A percentile compares a stretch with the other conserved stretches of the same genome.
phyloP scores from a whole-genome alignment of 179 eudicot species.

The Actinidia polygama region DNA sequence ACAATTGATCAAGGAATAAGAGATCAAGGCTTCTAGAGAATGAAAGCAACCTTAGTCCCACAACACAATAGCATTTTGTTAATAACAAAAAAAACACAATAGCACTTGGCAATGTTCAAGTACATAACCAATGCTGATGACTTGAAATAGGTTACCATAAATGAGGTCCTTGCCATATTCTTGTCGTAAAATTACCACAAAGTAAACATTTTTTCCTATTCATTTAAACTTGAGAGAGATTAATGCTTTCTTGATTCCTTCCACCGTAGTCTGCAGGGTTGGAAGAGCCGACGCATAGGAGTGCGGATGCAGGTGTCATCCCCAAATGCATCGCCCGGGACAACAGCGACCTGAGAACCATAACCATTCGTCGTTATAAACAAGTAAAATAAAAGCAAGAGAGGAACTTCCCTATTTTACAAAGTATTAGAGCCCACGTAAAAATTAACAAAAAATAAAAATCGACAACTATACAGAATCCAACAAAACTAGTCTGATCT shows the following conservation, averaged over 20 bases:
- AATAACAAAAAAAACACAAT: neutral
- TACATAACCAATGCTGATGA: neutral
- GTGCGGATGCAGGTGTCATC: slow-evolving; percentile 79
- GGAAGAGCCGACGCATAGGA: slow-evolving; percentile 79
- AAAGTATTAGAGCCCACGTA: neutral
- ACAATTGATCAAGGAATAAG: too few relatives aligned
- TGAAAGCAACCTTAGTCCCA: neutral
- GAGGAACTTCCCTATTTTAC: neutral
- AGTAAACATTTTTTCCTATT: too few relatives aligned
- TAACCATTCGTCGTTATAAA: neutral
- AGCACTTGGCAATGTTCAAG: neutral
- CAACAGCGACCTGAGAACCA: slow-evolving; percentile 73
- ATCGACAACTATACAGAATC: neutral
- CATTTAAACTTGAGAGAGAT: slow-evolving; percentile 33
- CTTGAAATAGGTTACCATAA: neutral
- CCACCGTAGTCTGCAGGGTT: slow-evolving; percentile 60
- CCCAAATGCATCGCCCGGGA: slow-evolving; percentile 90
- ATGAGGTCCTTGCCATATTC: too few relatives aligned
- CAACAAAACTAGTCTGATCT: neutral
- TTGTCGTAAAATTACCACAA: too few relatives aligned
- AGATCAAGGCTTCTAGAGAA: too few relatives aligned
- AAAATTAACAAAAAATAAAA: neutral
- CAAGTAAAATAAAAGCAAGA: neutral
- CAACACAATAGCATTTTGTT: neutral
- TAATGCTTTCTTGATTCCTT: slow-evolving; percentile 62